phyloP scores from a whole-genome alignment of 2,329 filamentous ascomycete species.

The Aspergillus ochraceus region DNA sequence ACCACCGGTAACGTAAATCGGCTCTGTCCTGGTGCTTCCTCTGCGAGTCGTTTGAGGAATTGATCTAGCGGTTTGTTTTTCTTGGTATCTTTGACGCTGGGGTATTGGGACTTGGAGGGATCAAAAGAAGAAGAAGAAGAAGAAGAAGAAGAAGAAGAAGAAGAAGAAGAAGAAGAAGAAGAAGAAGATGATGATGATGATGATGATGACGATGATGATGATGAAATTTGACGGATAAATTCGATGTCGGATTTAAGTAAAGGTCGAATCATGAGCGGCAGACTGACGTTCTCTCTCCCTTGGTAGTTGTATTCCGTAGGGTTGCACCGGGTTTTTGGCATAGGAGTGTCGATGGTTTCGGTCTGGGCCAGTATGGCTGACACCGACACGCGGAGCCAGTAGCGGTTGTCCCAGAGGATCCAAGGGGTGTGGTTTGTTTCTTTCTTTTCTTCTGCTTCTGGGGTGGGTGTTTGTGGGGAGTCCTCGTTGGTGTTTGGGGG shows the following conservation, averaged over 20 bases:
- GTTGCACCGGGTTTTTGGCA: too few species aligned
- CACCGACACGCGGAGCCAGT: slow-evolving; percentile 54
- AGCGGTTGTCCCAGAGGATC: slow-evolving; percentile 56
- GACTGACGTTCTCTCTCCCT: not conserved
- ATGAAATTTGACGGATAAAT: slow-evolving; percentile 1
- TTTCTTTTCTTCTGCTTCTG: too few species aligned
- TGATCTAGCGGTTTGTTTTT: not conserved
- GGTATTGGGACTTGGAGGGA: not conserved
- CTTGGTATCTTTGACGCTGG: not conserved
- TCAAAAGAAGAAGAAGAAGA: too few species aligned
- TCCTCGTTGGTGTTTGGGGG: too few species aligned
- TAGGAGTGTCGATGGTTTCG: too few species aligned
- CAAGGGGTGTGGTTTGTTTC: slow-evolving; percentile 19
- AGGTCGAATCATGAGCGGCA: not conserved
- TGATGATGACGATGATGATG: too few species aligned
- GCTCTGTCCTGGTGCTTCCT: slow-evolving; percentile 34
- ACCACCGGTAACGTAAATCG: slow-evolving; percentile 47
- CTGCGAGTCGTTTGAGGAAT: slow-evolving; percentile 20
- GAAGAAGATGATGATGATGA: too few species aligned
- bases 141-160: too few species aligned
- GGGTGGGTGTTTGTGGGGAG: too few species aligned
- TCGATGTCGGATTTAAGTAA: not conserved
- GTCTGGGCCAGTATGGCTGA: not conserved
- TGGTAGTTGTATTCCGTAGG: too few species aligned
- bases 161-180: too few species aligned